Conservation (phyloP, 345 rosid species). For the Acer yangbiense region DNA sequence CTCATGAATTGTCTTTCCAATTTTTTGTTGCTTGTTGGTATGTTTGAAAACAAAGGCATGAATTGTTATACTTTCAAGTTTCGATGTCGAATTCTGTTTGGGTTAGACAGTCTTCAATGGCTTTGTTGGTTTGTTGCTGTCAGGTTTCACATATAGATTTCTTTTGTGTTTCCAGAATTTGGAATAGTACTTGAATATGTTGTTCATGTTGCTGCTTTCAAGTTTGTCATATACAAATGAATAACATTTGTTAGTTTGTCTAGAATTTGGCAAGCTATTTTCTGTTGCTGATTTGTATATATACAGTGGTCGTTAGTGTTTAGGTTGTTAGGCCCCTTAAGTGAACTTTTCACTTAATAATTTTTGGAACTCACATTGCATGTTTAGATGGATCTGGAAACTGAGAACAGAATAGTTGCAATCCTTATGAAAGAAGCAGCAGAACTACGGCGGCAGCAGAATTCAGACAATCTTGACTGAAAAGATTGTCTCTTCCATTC, state of each 20-base stretch:
- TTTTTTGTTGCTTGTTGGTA: too few species aligned
- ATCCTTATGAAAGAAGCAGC: slow-evolving; percentile 90
- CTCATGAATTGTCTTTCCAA: too few species aligned
- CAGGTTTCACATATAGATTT: too few species aligned
- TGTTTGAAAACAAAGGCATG: too few species aligned
- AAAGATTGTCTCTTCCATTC: neutral
- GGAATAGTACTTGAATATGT: neutral
- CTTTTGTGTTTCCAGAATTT: neutral
- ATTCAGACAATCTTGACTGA: neutral
- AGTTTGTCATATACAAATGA: neutral
- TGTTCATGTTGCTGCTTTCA: neutral
- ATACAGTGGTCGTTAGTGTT: neutral
- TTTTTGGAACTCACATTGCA: slow-evolving; percentile 7
- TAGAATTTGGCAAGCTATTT: neutral
- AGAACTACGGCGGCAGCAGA: slow-evolving; percentile 55
- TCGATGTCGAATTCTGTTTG: too few species aligned
- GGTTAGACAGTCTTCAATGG: too few species aligned
- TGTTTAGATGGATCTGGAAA: slow-evolving; percentile 77
- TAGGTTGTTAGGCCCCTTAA: too few species aligned
- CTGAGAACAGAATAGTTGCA: slow-evolving; percentile 87
- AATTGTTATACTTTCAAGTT: too few species aligned
- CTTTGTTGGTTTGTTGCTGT: too few species aligned
- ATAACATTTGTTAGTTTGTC: neutral
- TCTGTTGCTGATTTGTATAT: neutral
- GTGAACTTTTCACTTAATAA: neutral